Evolutionary conservation across 1,284 basidiomycete species (phyloP), one percentile per base, ranked within the genome.

Genomic region (Ceratobasidium sp.): DNA sequence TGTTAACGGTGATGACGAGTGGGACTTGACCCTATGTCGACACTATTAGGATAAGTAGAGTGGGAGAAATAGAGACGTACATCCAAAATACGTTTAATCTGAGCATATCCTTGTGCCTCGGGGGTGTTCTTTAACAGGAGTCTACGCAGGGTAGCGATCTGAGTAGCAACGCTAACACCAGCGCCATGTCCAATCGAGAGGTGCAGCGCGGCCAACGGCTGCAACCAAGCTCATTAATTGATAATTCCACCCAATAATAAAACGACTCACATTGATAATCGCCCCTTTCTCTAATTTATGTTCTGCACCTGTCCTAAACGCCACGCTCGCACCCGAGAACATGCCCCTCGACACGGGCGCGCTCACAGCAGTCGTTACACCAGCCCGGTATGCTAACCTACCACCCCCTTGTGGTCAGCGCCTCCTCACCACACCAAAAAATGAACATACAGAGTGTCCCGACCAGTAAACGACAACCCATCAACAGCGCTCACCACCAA

Each of bases 211-310:
- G 90, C 88, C 18, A 90, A 44, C 20, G 64, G 46, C 64, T 66
- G 27, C 23, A 33, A 66, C 18, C 18, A 10, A 44, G 12, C 10
- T 60, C n/a, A 16, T 66, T 3, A 30, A 27, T 48, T 50, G 2
- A 3, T n/a, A 27, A 12, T 27, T 27, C 10, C 4, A n/a, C 48
- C 48, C 48, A 14, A 3, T 23, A 46, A 38, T 23, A 23, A 23
- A 44, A 33, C 67, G 27, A 35, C 52, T 86, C 1, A 91, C 88
- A 81, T 93, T 87, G 54, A 93, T 84, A 52, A 97, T 86, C 0
- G 95, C 93, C 0, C 89, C 90, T 0, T 84, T 80, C 74, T 92
- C 89, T n/a, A 96, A 86, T 50, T 88, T 88, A 80, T 93, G 88
- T 20, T 83, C 82, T 0, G 92, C 91, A 0, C 90, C 89, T 2